phyloP scores from a whole-genome alignment of 2,329 filamentous ascomycete species.

The Alternaria sp. region DNA sequence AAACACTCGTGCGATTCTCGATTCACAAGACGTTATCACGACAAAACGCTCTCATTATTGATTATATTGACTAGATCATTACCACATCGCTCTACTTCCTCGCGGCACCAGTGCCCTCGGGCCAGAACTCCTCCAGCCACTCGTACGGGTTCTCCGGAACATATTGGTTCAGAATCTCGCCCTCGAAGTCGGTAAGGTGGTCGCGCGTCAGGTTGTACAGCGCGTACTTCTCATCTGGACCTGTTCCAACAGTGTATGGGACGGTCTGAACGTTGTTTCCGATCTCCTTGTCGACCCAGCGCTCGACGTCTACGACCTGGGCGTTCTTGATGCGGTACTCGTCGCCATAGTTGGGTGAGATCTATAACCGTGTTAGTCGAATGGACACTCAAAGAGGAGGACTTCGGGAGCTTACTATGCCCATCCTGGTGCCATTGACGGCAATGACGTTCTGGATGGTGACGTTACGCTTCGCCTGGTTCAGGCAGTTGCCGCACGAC shows the following conservation, averaged over 20 bases:
- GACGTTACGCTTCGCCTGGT: conserved; percentile 35
- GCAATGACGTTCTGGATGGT: conserved; percentile 36
- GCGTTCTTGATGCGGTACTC: conserved; percentile 34
- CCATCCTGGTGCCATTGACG: conserved; percentile 33
- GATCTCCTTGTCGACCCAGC: conserved; percentile 35
- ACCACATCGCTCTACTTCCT: not conserved
- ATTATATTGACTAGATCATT: not conserved
- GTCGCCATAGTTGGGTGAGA: conserved; percentile 34
- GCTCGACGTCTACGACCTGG: conserved; percentile 24
- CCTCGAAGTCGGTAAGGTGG: conserved; percentile 29
- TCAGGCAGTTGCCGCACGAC: conserved; percentile 33
- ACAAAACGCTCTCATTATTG: not conserved
- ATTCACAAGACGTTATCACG: too few relatives aligned
- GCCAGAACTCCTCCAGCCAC: conserved; percentile 33
- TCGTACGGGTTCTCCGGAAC: conserved; percentile 29
- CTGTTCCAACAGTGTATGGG: conserved; percentile 32
- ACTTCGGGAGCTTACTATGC: conserved; percentile 19
- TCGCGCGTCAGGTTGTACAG: conserved; percentile 34
- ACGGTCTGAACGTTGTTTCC: conserved; percentile 37
- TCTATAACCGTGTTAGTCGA: conserved; percentile 9
- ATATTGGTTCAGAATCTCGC: conserved; percentile 24
- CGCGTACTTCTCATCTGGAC: conserved; percentile 36
- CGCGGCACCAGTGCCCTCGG: conserved; percentile 3
- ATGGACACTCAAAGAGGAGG: not conserved
- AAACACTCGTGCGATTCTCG: too few relatives aligned